Evolutionary conservation across 148 eudicot genomes (phyloP), one percentile per base, ranked within the genome.

Genomic region (Agrostemma githago): DNA sequence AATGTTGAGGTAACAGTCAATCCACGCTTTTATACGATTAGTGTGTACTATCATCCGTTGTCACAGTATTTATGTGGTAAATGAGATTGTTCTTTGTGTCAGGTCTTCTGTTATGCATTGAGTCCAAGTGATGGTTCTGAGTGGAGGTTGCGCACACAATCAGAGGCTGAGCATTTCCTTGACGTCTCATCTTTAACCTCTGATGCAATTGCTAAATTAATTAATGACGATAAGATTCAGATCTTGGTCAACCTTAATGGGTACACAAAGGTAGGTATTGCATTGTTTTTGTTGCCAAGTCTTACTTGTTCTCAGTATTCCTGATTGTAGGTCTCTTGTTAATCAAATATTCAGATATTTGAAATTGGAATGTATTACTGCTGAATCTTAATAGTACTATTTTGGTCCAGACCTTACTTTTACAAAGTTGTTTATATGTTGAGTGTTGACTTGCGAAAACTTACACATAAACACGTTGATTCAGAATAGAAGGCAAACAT

Each of bases 31-130:
- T 20, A 41, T 40, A 26, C 15, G 57, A 11, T 39, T 26, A 19
- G 2, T 64, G 59, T 63, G 42, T 53, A 53, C 20, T 71, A 34
- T 38, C 9, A 62, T 62, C 34, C 63, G 57, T 42, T 69, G 11
- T 6, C 5, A 37, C 26, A 62, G 6, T 57, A 26, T 73, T 37
- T 37, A 21, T 70, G 60, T 21, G n/a, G 17, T 71, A 16, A 21
- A 37, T 40, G 37, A 72, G n/a, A 63, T 62, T 72, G 54, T 70
- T 51, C 34, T 73, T 79, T 10, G n/a, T 68, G 38, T 17, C 81
- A 95, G 99, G 93, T 95, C 21, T 95, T 92, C 84, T 95, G 99
- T 78, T 95, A 90, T 85, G 99, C 94, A 62, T 83, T 95, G 77
- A 95, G 97, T 74, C 89, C 89, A 74, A 95, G 85, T 86, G 99